These are phyloP conservation scores for Alopecurus myosuroides DNA, from an alignment of 176 grass and related monocot genomes.

Conservation along the genomic window DNA sequence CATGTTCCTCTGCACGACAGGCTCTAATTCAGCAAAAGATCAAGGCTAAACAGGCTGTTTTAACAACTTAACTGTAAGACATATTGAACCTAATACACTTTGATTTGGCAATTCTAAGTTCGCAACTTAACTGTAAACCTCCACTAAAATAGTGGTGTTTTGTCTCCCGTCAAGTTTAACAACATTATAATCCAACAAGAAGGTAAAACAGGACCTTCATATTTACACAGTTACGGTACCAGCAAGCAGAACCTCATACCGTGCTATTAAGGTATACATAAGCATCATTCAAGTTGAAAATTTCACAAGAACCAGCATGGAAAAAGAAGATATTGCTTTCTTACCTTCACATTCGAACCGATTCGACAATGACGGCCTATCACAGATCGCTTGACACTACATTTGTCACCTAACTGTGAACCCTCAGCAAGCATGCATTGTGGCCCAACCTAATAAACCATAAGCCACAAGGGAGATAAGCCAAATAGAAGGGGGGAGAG, in stretches of 20 bases:
- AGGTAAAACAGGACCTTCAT: not conserved
- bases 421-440: slow-evolving; percentile 97
- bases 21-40: not conserved
- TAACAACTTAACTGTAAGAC: not conserved
- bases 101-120: not conserved
- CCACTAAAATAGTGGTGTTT: not conserved
- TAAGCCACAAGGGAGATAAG: slow-evolving; percentile 15
- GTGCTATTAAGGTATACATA: not conserved
- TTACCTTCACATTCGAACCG: slow-evolving; percentile 98
- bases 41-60: not conserved
- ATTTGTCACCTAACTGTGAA: slow-evolving; percentile 94
- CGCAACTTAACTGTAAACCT: not conserved
- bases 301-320: slow-evolving; percentile 11
- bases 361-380: slow-evolving; percentile 97
- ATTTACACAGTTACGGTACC: not conserved
- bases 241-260: not conserved
- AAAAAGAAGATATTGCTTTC: not conserved
- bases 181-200: not conserved
- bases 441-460: slow-evolving; percentile 66
- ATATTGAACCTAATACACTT: not conserved
- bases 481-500: too few species aligned
- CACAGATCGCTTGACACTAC: slow-evolving; percentile 92
- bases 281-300: slow-evolving; percentile 1
- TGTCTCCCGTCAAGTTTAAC: not conserved
- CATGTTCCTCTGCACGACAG: not conserved